These are phyloP conservation scores for Zymoseptoria crescenta DNA, from an alignment of 2,329 filamentous ascomycete genomes.

Conservation along the genomic window DNA sequence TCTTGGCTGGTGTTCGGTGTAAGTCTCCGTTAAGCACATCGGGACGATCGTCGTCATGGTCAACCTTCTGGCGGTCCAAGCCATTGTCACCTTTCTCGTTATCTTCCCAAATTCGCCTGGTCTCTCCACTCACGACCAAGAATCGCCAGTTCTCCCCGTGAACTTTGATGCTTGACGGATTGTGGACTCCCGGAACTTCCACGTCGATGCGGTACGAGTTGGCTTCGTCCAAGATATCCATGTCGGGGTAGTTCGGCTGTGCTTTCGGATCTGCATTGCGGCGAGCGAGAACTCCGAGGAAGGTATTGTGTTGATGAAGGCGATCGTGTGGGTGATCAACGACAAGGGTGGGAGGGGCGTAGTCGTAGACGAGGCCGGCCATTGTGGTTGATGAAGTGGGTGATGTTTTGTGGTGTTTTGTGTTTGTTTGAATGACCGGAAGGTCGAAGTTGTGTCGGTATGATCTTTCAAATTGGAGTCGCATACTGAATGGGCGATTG, in stretches of 20 bases:
- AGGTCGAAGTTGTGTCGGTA: neutral
- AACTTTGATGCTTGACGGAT: conserved; percentile 4
- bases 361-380: conserved; percentile 6
- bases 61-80: neutral
- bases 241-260: conserved; percentile 13
- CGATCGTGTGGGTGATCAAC: conserved; percentile 11
- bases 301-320: conserved; percentile 12
- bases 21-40: neutral
- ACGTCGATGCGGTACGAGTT: conserved; percentile 10
- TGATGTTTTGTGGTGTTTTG: neutral
- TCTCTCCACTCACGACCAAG: conserved; percentile 7
- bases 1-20: neutral
- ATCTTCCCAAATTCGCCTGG: neutral
- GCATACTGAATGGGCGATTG: too few relatives aligned
- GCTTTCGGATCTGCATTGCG: conserved; percentile 7
- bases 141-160: conserved; percentile 7
- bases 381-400: neutral
- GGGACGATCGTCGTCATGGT: neutral
- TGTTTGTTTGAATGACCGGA: too few relatives aligned
- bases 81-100: neutral
- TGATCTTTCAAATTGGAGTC: too few relatives aligned
- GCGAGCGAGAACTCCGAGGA: conserved; percentile 6
- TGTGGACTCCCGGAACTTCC: conserved; percentile 14
- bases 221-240: conserved; percentile 11
- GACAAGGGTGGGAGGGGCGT: conserved; percentile 1